Evolutionary conservation across 129 eudicot genomes (phyloP).

Genomic region (Lactuca saligna): DNA sequence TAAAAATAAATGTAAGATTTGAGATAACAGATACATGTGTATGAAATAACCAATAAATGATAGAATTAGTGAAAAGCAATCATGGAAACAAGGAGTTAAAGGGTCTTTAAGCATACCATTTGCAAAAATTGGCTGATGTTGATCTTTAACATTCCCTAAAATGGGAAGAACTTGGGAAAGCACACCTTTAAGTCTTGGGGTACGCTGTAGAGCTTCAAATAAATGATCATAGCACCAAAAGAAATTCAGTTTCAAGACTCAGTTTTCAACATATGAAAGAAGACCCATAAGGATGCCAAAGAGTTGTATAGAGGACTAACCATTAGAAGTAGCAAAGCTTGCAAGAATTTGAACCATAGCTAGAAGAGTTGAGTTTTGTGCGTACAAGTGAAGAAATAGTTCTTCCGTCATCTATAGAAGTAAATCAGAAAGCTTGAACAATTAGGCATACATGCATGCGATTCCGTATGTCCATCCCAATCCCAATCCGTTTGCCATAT

Average conservation of each 20-base stretch:
- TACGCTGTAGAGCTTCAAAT: conserved; percentile 81
- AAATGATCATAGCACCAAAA: conserved; percentile 24
- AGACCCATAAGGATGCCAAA: neutral
- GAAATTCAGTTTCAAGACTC: conserved; percentile 18
- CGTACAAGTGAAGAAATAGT: conserved; percentile 73
- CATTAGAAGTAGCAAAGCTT: conserved; percentile 81
- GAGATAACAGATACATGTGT: too few relatives aligned
- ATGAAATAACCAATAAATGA: too few relatives aligned
- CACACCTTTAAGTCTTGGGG: conserved; percentile 89
- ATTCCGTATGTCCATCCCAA: too few relatives aligned
- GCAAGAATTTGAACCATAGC: conserved; percentile 98
- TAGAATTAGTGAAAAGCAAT: too few relatives aligned
- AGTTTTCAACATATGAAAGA: conserved; percentile 13
- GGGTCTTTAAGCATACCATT: conserved; percentile 52
- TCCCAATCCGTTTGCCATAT: too few relatives aligned
- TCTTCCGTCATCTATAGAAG: conserved; percentile 90
- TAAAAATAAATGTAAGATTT: neutral
- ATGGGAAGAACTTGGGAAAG: conserved; percentile 89
- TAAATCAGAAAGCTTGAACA: neutral
- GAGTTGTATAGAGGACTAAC: conserved; percentile 44
- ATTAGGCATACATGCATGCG: neutral
- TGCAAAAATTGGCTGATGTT: conserved; percentile 84
- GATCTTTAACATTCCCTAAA: conserved; percentile 90
- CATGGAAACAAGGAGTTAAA: neutral
- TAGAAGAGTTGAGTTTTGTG: conserved; percentile 80